A percentile compares a stretch with the other conserved stretches of the same genome.
phyloP scores from a whole-genome alignment of 768 basidiomycete genomes.

The Thelephora ganbajun region DNA sequence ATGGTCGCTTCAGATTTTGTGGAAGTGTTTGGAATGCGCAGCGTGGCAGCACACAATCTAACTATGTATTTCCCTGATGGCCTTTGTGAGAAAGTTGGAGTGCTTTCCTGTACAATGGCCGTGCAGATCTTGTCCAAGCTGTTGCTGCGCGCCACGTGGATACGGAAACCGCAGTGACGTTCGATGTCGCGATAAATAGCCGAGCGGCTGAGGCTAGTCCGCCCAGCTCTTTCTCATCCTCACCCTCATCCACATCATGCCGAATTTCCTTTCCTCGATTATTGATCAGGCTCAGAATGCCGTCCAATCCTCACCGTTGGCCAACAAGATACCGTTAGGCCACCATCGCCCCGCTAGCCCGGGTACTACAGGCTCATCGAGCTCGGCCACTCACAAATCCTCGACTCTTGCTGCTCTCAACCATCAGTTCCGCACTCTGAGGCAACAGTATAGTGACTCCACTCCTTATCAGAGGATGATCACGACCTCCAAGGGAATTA shows the following conservation, averaged over 20 bases:
- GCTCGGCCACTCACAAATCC: constrained; percentile 25
- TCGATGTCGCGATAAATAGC: too few species aligned
- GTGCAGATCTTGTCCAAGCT: too few species aligned
- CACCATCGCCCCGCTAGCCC: constrained; percentile 23
- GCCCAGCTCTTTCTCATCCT: constrained; percentile 9
- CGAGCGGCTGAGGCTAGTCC: constrained; percentile 2
- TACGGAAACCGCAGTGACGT: too few species aligned
- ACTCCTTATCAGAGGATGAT: constrained; percentile 67
- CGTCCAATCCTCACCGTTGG: constrained; percentile 46
- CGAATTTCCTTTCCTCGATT: constrained; percentile 48
- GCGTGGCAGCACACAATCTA: too few species aligned
- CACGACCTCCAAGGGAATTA: constrained; percentile 64
- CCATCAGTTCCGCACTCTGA: constrained; percentile 57
- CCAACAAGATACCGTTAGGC: constrained; percentile 35
- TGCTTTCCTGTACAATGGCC: too few species aligned
- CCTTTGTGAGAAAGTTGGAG: too few species aligned
- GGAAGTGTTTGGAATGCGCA: too few species aligned
- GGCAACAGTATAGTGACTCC: constrained; percentile 63
- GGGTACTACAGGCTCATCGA: constrained; percentile 4
- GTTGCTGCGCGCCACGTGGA: too few species aligned
- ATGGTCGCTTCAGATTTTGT: too few species aligned
- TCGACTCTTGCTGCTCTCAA: constrained; percentile 49
- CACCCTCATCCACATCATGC: constrained; percentile 20
- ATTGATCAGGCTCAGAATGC: constrained; percentile 70
- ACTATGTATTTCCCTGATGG: too few species aligned